phyloP scores from a whole-genome alignment of 176 grass and related monocot species.

The Oryza nivara region DNA sequence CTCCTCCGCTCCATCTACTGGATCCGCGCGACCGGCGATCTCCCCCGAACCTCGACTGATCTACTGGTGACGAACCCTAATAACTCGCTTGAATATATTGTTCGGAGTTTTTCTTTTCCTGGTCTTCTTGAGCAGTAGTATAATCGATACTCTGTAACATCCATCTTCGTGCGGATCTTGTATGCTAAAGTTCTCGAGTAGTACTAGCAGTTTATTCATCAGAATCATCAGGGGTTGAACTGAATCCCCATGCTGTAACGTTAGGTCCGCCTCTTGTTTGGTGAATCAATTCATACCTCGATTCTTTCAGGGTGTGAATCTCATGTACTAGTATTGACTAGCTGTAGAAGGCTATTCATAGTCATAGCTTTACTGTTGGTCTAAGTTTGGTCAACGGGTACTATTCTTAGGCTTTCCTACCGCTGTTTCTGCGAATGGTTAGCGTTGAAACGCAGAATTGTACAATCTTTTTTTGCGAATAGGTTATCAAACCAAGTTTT shows the following conservation, averaged over 20 bases:
- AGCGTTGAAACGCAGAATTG: neutral
- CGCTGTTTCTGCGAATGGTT: conserved; percentile 13
- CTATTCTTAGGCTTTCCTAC: conserved; percentile 22
- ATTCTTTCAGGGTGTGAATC: conserved; percentile 23
- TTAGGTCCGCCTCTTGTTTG: neutral
- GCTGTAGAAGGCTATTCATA: conserved; percentile 18
- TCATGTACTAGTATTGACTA: conserved; percentile 36
- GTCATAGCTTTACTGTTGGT: neutral
- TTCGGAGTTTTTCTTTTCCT: neutral
- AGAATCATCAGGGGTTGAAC: neutral
- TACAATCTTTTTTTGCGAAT: neutral
- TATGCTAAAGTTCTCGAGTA: neutral
- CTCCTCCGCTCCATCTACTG: neutral
- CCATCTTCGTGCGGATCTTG: neutral
- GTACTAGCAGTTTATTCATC: neutral
- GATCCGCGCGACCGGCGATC: neutral
- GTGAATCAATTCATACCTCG: neutral
- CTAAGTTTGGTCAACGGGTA: conserved; percentile 28
- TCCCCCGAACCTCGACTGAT: neutral
- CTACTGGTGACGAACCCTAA: neutral
- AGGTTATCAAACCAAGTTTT: conserved; percentile 16
- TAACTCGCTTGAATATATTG: neutral
- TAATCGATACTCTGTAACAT: neutral
- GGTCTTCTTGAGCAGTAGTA: neutral
- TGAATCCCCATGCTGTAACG: neutral